phyloP scores from a whole-genome alignment of 2,329 filamentous ascomycete species.

The Cyclaneusma minus region DNA sequence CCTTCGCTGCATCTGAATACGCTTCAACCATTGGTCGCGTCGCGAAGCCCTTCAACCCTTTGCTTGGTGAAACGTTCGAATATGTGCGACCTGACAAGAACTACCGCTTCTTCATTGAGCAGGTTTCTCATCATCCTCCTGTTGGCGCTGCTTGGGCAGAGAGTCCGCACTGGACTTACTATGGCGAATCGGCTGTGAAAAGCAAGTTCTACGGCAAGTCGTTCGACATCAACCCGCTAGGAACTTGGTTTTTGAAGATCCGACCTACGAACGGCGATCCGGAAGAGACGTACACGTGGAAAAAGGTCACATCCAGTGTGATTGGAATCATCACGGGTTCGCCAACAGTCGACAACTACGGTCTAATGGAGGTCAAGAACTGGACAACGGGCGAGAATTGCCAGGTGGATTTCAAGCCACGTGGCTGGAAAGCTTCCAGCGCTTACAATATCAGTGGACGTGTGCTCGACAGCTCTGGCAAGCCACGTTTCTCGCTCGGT shows the following conservation, averaged over 20 bases:
- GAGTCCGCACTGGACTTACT: conserved; percentile 90
- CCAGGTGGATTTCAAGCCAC: conserved; percentile 79
- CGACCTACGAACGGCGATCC: conserved; percentile 60
- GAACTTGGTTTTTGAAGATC: conserved; percentile 89
- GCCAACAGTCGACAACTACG: conserved; percentile 95
- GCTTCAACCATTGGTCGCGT: conserved; percentile 93
- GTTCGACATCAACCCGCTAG: conserved; percentile 90
- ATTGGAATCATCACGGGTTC: conserved; percentile 96
- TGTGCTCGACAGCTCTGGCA: conserved; percentile 64
- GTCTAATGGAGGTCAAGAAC: conserved; percentile 93
- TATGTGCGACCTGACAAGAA: conserved; percentile 92
- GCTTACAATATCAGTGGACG: conserved; percentile 82
- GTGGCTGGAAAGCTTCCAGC: conserved; percentile 88
- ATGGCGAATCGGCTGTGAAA: conserved; percentile 85
- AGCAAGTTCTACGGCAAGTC: conserved; percentile 97
- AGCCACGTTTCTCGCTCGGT: conserved; percentile 75
- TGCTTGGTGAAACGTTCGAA: conserved; percentile 92
- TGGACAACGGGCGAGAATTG: conserved; percentile 91
- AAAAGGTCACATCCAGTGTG: conserved; percentile 96
- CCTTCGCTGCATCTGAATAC: conserved; percentile 92
- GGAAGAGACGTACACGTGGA: conserved; percentile 92
- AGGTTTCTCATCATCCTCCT: conserved; percentile 94
- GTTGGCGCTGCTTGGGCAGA: conserved; percentile 89
- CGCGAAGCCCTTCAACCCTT: conserved; percentile 94
- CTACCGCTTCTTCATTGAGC: conserved; percentile 96